Evolutionary conservation across 2,329 filamentous ascomycete species (phyloP).

Genomic region (Leptographium procerum): DNA sequence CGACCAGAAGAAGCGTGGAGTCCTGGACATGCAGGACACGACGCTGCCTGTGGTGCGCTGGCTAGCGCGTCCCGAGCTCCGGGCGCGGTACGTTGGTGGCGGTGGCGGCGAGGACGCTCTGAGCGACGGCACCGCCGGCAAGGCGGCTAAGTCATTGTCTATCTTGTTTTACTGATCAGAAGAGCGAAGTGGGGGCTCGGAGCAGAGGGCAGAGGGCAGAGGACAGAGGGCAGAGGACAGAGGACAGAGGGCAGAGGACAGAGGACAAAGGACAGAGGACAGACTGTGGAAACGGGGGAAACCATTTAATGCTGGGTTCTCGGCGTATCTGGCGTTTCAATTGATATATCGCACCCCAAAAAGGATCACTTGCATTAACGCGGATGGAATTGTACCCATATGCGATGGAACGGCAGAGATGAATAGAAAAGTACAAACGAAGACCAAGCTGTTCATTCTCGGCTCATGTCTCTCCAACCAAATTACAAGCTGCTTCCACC

Average conservation of each 20-base stretch:
- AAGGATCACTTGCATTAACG: neutral
- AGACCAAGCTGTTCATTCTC: neutral
- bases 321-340: neutral
- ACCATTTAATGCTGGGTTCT: neutral
- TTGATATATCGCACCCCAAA: neutral
- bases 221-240: no score
- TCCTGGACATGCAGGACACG: slow-evolving; percentile 92
- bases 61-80: slow-evolving; percentile 54
- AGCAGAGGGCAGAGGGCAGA: no score
- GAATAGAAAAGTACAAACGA: neutral
- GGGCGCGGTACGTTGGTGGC: slow-evolving; percentile 54
- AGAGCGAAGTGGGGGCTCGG: neutral
- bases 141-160: slow-evolving; percentile 12
- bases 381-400: neutral
- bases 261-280: no score
- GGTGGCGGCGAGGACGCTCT: neutral
- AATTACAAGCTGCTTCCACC: no score
- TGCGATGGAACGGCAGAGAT: neutral
- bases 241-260: no score
- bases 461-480: neutral
- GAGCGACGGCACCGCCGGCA: slow-evolving; percentile 7
- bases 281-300: neutral
- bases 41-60: slow-evolving; percentile 69
- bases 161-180: slow-evolving; percentile 10
- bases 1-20: slow-evolving; percentile 85